Base-by-base conservation (phyloP, 257 asterid species). In the Solanum paucissectum region DNA sequence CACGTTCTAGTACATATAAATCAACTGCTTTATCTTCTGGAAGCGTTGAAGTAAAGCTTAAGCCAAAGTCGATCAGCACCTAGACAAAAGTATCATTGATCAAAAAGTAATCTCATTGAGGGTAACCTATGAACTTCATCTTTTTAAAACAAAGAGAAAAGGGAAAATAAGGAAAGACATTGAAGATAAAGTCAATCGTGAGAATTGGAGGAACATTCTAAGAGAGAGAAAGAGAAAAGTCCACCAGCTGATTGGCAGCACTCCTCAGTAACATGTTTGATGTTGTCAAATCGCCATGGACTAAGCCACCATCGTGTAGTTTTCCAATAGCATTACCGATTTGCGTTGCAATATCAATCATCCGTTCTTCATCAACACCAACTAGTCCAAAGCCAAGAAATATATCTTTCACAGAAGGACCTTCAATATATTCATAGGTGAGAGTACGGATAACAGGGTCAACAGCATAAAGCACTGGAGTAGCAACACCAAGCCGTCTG, bases 11-110 rank as follows among this genome's bases (percentile, higher is more conserved):
- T 87, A 96, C 98, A 89, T 96, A 96, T 27, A 96, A 92, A 91
- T 96, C 99, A 44, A 96, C 98, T 60, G 98, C 99, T 93, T 96
- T 96, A 90, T 96, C 98, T 92, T 96, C 99, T 23, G 98, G 99
- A 89, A 96, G 98, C 21, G 97, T 93, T 60, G 98, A 95, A 14
- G 97, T 95, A 91, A 93, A 96, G 94, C 99, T 94, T 76, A 96
- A 91, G 92, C 99, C 99, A 89, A 95, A 96, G 92, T 96, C 98
- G 85, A 96, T 95, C 86, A 96, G 94, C 66, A 58, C 66, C 66
- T 58, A 20, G 25, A 58, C 0, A 58, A 58, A 55, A 55, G 66
- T 55, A 55, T 20, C 66, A 58, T 58, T 58, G 66, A 58, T 58
- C 0, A 58, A 58, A 20, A 58, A 58, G 11, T 58, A 20, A 58